Percentiles rank a stretch among this genome's conserved stretches.
Evolutionary conservation across 2,329 filamentous ascomycete genomes (phyloP).

Genomic region (Fusarium proliferatum): DNA sequence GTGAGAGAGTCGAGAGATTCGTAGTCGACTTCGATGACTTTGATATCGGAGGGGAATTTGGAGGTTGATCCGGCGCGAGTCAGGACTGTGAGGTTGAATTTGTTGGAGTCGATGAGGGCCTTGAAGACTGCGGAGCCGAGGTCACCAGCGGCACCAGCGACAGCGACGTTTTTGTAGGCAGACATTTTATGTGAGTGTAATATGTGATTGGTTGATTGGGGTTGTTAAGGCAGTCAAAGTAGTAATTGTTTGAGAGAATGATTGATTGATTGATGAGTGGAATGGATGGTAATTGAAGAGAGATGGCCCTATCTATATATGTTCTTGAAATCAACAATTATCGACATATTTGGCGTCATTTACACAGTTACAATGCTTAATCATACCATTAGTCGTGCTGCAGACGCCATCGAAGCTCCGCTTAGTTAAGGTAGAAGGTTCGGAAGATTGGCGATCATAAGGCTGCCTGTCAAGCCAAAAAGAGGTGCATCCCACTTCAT

Average conservation of each 20-base stretch:
- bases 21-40: constrained; percentile 52
- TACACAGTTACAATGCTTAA: not conserved
- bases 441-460: not conserved
- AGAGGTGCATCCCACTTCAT: not conserved
- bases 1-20: constrained; percentile 60
- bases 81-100: constrained; percentile 53
- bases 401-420: not conserved
- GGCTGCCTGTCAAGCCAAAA: not conserved
- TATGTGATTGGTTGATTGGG: not conserved
- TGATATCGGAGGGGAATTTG: constrained; percentile 45
- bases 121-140: constrained; percentile 49
- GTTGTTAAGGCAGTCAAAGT: rapidly evolving
- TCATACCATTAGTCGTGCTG: not conserved
- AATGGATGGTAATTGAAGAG: not conserved
- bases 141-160: constrained; percentile 52
- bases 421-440: not conserved
- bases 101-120: constrained; percentile 45
- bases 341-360: not conserved
- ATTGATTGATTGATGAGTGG: not conserved
- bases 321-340: not conserved
- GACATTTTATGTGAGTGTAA: constrained; percentile 41
- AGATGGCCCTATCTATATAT: constrained; percentile 4
- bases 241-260: not conserved
- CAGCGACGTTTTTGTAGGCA: constrained; percentile 51
- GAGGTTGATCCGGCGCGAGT: constrained; percentile 55